phyloP scores from a whole-genome alignment of 1,284 basidiomycete species.

The Trametes versicolor region DNA sequence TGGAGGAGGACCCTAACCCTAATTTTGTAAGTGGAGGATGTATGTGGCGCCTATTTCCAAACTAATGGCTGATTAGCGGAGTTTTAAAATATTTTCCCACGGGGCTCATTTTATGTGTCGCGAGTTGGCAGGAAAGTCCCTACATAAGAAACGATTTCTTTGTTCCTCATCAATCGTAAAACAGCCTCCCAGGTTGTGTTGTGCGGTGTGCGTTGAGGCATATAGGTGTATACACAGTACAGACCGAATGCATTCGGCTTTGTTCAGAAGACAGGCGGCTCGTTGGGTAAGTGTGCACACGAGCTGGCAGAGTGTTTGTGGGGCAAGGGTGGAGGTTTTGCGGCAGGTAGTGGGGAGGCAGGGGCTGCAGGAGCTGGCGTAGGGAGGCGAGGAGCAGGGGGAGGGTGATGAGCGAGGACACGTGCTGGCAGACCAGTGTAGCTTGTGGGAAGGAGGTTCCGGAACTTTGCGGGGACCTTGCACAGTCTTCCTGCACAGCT shows the following conservation, averaged over 20 bases:
- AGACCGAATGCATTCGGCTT: conserved; percentile 8
- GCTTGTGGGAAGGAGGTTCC: background rate
- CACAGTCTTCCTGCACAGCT: conserved; percentile 2
- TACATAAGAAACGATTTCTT: no score
- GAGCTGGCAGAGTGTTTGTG: background rate
- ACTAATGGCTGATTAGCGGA: no score
- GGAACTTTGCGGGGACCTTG: background rate
- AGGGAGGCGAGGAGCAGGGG: background rate
- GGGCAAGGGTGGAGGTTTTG: background rate
- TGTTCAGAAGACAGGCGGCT: background rate
- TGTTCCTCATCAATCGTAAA: no score
- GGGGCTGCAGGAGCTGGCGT: background rate
- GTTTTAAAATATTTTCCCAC: no score
- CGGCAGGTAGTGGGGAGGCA: background rate
- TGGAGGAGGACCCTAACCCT: no score
- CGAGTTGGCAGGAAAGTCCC: no score
- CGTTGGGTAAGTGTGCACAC: no score
- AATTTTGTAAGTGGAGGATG: no score
- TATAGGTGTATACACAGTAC: conserved; percentile 10
- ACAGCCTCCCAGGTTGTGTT: background rate
- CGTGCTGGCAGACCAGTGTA: conserved; percentile 1
- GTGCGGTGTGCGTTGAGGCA: background rate
- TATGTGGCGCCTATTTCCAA: no score
- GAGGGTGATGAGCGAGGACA: background rate
- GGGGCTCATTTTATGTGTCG: no score